Base-by-base conservation (phyloP, 129 eudicot species). In the Tanacetum coccineum region DNA sequence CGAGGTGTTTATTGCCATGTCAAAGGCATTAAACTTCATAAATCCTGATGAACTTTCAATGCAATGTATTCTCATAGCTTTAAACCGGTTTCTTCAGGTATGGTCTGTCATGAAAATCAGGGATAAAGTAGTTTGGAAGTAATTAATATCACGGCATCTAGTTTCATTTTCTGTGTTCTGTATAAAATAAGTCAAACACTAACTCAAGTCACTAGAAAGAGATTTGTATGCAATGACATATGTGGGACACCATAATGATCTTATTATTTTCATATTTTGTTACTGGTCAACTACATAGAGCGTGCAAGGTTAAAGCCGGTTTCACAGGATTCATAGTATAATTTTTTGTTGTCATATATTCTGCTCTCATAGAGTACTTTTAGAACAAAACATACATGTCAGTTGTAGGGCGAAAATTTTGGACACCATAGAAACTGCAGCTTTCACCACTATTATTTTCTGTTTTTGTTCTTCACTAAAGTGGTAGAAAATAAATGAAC, bases 1-100 rank as follows among this genome's bases (percentile, higher is more conserved):
- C 6, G 99, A 94, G 85, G 97, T 94, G 70, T 94, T 94, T 62
- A 90, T 94, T 75, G 99, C 99, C 81, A 94, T 94, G 99, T 94
- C 99, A 49, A 94, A 94, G 84, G 96, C 99, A 54, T 81, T 94
- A 51, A 94, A 94, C 76, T 94, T 94, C 78, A 94, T 89, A 49
- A 94, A 94, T 76, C 99, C 99, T 15, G 95, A 94, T 74, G 97
- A 94, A 74, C 94, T 94, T 21, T 94, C 99, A 46, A 94, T 94
- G 99, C 99, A 94, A 80, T 94, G 99, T 67, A 87, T 94, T 71
- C 85, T 94, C 85, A 94, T 94, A 68, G 99, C 99, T 65, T 78
- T 94, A 53, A 94, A 89, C 85, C 85, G 97, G 10, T 94, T 94
- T 81, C 95, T 94, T 70, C 99, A 89, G 99, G 99, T 86, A 62